Evolutionary conservation across 2,329 filamentous ascomycete species (phyloP), one percentile per base, ranked within the genome.

Genomic region (Epicoccum nigrum): DNA sequence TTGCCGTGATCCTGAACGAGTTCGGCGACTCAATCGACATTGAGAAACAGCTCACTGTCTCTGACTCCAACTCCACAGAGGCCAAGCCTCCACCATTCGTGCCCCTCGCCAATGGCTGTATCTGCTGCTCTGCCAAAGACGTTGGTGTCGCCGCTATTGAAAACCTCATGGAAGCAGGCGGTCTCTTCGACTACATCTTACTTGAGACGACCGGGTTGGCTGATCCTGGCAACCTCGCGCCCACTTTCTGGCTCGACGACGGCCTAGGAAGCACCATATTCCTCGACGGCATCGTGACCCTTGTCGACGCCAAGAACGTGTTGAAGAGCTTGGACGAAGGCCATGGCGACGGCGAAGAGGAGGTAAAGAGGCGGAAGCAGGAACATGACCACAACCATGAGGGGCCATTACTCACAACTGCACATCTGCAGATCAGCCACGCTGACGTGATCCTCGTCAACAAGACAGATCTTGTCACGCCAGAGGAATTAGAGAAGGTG

Each of bases 111-210:
- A 99, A 99, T 64, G 94, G 94, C 56, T 99, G 94, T 72, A 92
- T 99, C 60, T 99, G 94, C 77, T 99, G 94, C 76, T 96, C 92
- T 3, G 92, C 97, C 64, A 99, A 97, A 86, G 94, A 99, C 71
- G 86, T 88, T 0, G 94, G 94, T 11, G 93, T 99, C 30, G 90
- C 90, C 60, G 94, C 94, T 28, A 96, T 99, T 46, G 94, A 99
- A 76, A 90, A 90, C 1, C 79, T 99, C 2, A 97, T 99, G 90
- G 90, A 92, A 58, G 91, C 92, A 66, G 90, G 90, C 59, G 93
- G 93, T 41, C 87, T 87, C 4, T 99, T 99, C 69, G 94, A 99
- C 77, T 99, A 97, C 76, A 97, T 99, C 59, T 83, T 99, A 2
- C 85, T 99, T 1, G 94, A 99, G 73, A 99, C 94, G 0, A 97